Percentiles rank a stretch among this genome's conserved stretches.
Evolutionary conservation across 2,329 filamentous ascomycete species (phyloP).

Genomic region (Mycosphaerella sp.): DNA sequence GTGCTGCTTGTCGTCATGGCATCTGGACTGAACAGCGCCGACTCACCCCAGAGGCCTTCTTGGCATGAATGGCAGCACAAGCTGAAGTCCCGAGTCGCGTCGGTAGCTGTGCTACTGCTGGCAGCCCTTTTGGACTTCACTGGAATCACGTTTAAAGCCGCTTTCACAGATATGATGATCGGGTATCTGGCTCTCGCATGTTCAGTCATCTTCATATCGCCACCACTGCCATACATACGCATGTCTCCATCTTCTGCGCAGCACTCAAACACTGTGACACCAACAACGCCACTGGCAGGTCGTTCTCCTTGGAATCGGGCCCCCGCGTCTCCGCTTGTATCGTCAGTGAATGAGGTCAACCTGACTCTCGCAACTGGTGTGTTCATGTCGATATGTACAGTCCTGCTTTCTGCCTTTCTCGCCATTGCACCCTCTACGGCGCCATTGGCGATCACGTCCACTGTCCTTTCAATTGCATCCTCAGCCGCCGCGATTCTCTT

Average conservation of each 20-base stretch:
- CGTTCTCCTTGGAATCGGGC: conserved; percentile 17
- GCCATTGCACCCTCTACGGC: conserved; percentile 33
- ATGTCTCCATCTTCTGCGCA: conserved; percentile 2
- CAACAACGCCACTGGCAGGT: conserved; percentile 18
- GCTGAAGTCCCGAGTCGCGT: conserved; percentile 35
- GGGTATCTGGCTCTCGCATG: conserved; percentile 45
- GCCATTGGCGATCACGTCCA: conserved; percentile 35
- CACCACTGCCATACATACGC: conserved; percentile 39
- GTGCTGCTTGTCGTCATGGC: conserved; percentile 44
- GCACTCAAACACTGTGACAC: conserved; percentile 3
- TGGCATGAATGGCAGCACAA: conserved; percentile 31
- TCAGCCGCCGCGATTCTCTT: conserved; percentile 41
- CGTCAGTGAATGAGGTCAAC: conserved; percentile 37
- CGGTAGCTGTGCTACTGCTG: conserved; percentile 34
- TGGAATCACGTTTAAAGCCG: conserved; percentile 28
- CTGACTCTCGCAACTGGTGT: conserved; percentile 41
- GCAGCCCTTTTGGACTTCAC: conserved; percentile 34
- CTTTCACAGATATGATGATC: conserved; percentile 32
- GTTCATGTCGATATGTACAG: conserved; percentile 34
- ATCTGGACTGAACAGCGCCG: conserved; percentile 39
- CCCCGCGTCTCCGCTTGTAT: conserved; percentile 32
- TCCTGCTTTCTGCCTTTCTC: conserved; percentile 34
- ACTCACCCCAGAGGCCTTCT: conserved; percentile 16
- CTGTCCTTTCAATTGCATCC: conserved; percentile 38
- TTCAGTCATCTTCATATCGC: conserved; percentile 43